phyloP scores from a whole-genome alignment of 2,329 filamentous ascomycete genomes.

The Stylonectria norvegica region DNA sequence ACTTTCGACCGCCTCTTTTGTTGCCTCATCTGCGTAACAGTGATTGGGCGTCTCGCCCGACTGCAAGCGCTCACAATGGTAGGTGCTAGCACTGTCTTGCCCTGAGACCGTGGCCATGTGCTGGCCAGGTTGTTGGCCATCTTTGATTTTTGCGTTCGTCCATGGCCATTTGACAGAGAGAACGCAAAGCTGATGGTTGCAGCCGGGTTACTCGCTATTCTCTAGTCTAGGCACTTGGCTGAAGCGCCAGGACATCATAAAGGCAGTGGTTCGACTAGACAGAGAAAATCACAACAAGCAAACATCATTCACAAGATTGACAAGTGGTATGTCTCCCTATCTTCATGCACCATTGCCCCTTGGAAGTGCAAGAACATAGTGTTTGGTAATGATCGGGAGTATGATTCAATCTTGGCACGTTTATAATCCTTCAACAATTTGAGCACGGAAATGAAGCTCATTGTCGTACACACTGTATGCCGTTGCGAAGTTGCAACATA shows the following conservation, averaged over 20 bases:
- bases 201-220: no score
- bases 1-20: neutral
- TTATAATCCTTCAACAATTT: conserved; percentile 54
- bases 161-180: no score
- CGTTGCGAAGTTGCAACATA: conserved; percentile 29
- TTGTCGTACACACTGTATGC: conserved; percentile 61
- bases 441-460: conserved; percentile 49
- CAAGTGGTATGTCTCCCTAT: conserved; percentile 45
- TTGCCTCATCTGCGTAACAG: neutral
- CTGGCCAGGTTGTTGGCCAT: no score
- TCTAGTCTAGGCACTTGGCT: no score
- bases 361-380: conserved; percentile 39
- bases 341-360: conserved; percentile 55
- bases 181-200: no score
- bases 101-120: neutral
- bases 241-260: no score
- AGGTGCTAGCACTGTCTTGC: neutral
- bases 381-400: conserved; percentile 56
- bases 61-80: neutral
- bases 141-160: no score
- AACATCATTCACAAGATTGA: no score
- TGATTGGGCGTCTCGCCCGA: neutral
- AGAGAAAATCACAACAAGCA: no score
- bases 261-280: no score
- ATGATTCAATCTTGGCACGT: conserved; percentile 55